phyloP scores from a whole-genome alignment of 1,139 yeast genomes.

The Magnusiomyces paraingens region DNA sequence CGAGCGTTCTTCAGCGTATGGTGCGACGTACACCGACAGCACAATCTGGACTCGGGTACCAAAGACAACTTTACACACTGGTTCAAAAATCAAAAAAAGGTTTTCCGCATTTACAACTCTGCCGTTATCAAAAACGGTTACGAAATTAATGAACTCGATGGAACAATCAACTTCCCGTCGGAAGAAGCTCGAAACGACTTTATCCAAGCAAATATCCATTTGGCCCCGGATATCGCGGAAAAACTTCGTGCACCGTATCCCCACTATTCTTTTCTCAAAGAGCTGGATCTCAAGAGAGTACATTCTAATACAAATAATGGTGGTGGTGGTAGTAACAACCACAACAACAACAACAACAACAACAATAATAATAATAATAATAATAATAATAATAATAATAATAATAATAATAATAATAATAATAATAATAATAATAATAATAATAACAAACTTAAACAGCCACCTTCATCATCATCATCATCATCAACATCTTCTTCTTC shows the following conservation, averaged over 20 bases:
- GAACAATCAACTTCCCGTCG: constrained; percentile 1
- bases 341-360: no score
- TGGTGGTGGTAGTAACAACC: neutral
- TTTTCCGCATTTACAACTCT: neutral
- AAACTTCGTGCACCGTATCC: neutral
- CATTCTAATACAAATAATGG: no score
- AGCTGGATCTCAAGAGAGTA: constrained; percentile 3
- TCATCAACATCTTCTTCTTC: no score
- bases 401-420: no score
- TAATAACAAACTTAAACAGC: neutral
- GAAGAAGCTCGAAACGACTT: neutral
- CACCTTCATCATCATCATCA: no score
- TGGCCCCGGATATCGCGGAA: constrained; percentile 5
- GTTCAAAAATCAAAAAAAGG: constrained; percentile 3
- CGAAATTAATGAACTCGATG: neutral
- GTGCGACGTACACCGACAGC: neutral
- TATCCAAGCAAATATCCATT: neutral
- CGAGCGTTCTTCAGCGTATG: neutral
- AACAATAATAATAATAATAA: no score
- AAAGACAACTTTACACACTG: constrained; percentile 1
- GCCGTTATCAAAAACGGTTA: neutral
- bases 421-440: no score
- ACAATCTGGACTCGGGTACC: neutral
- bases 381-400: no score
- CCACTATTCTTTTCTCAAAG: neutral